Conservation (phyloP, 495 filamentous ascomycete species). For the Neurospora pannonica region DNA sequence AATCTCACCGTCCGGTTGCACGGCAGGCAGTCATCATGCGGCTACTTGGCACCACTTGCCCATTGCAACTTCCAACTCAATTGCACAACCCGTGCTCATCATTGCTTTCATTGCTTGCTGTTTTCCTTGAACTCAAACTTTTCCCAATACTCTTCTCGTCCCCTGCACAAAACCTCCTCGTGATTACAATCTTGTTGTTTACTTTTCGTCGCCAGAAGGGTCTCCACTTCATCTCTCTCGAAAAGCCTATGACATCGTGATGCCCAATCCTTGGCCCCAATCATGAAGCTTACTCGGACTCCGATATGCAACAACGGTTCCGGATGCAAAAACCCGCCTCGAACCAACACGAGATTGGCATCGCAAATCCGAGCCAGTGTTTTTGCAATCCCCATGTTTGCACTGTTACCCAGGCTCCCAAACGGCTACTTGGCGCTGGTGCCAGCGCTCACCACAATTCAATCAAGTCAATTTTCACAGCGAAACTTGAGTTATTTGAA, state of each 20-base stretch:
- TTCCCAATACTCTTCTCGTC: neutral
- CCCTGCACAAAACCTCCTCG: neutral
- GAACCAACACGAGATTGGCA: neutral
- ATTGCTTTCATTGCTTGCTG: no score
- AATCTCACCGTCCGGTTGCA: neutral
- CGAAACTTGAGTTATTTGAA: no score
- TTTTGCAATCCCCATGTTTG: neutral
- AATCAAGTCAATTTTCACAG: no score
- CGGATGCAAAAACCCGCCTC: neutral
- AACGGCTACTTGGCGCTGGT: neutral
- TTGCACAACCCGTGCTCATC: neutral
- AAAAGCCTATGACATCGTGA: no score
- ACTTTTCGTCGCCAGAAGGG: no score
- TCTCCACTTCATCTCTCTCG: no score
- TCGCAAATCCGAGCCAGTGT: neutral
- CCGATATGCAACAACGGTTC: neutral
- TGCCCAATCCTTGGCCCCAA: no score
- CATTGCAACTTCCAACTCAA: neutral
- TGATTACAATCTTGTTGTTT: no score
- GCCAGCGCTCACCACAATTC: no score
- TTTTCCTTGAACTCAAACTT: neutral
- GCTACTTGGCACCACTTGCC: neutral
- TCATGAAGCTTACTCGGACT: no score
- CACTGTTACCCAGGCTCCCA: neutral
- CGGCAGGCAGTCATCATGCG: neutral